A percentile compares a stretch with the other conserved stretches of the same genome.
Evolutionary conservation across 73 alveolate species (phyloP).

Genomic region (Paramecium primaurelia): DNA sequence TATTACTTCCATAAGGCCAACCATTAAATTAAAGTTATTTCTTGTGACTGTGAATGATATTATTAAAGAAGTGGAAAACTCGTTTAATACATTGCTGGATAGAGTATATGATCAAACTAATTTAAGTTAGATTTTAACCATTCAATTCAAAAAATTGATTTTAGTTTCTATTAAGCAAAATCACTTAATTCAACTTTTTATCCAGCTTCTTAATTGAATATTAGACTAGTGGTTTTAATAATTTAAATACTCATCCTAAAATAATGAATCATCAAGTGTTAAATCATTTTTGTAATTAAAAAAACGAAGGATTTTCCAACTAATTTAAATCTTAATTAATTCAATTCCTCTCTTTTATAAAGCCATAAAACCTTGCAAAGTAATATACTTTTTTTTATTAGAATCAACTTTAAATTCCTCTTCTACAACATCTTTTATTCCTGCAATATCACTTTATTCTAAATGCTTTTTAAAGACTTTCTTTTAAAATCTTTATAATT

Average conservation of each 20-base stretch:
- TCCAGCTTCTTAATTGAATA: conserved; percentile 30
- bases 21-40: background rate
- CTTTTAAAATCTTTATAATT: conserved; percentile 39
- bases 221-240: background rate
- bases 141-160: background rate
- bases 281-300: conserved; percentile 46
- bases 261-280: conserved; percentile 22
- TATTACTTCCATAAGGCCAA: conserved; percentile 6
- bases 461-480: conserved; percentile 41
- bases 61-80: background rate
- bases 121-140: background rate
- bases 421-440: conserved; percentile 41
- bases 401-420: conserved; percentile 48
- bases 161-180: background rate
- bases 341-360: conserved; percentile 55
- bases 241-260: background rate
- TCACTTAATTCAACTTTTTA: conserved; percentile 59
- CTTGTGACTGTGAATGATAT: background rate
- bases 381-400: background rate
- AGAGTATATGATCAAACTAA: background rate
- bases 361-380: conserved; percentile 55
- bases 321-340: conserved; percentile 49
- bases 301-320: conserved; percentile 57
- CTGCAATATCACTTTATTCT: conserved; percentile 36
- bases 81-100: background rate